These are phyloP conservation scores for Alternaria gaisen DNA, from an alignment of 2,329 filamentous ascomycete genomes.

Conservation along the genomic window DNA sequence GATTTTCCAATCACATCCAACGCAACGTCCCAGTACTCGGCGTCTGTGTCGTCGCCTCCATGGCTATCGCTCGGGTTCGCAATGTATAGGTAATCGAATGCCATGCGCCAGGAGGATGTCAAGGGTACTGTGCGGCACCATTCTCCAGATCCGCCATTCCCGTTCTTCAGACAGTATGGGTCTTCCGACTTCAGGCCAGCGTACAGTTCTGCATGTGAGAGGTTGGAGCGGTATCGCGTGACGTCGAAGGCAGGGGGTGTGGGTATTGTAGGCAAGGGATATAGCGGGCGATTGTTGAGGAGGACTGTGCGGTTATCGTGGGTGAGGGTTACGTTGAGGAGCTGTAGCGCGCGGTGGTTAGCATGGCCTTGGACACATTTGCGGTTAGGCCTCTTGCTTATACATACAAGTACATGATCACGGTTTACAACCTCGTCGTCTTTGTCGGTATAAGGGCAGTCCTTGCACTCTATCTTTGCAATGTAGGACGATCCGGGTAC, in stretches of 20 bases:
- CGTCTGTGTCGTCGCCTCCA: slow-evolving; percentile 17
- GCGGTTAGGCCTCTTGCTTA: background rate
- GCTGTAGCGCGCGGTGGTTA: slow-evolving; percentile 21
- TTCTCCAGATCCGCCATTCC: background rate
- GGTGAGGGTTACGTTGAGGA: slow-evolving; percentile 44
- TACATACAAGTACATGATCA: slow-evolving; percentile 40
- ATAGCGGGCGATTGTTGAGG: slow-evolving; percentile 38
- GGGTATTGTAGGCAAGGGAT: slow-evolving; percentile 39
- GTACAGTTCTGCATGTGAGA: slow-evolving; percentile 39
- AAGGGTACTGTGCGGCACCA: slow-evolving; percentile 33
- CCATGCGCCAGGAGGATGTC: slow-evolving; percentile 2
- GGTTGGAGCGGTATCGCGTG: slow-evolving; percentile 28
- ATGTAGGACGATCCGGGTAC: slow-evolving; percentile 38
- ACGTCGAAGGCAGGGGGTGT: slow-evolving; percentile 32
- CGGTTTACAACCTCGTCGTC: slow-evolving; percentile 16
- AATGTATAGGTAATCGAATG: slow-evolving; percentile 38
- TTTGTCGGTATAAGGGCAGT: slow-evolving; percentile 32
- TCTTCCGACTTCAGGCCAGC: slow-evolving; percentile 30
- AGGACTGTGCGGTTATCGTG: slow-evolving; percentile 38
- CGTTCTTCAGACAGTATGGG: slow-evolving; percentile 20
- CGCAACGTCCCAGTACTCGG: slow-evolving; percentile 39
- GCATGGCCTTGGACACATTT: slow-evolving; percentile 1
- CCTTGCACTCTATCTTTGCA: slow-evolving; percentile 42
- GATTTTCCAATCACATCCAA: slow-evolving; percentile 42
- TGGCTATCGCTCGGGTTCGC: slow-evolving; percentile 22